A percentile compares a stretch with the other conserved stretches of the same genome.
phyloP scores from a whole-genome alignment of 2,329 filamentous ascomycete species.

The Claviceps paspali region DNA sequence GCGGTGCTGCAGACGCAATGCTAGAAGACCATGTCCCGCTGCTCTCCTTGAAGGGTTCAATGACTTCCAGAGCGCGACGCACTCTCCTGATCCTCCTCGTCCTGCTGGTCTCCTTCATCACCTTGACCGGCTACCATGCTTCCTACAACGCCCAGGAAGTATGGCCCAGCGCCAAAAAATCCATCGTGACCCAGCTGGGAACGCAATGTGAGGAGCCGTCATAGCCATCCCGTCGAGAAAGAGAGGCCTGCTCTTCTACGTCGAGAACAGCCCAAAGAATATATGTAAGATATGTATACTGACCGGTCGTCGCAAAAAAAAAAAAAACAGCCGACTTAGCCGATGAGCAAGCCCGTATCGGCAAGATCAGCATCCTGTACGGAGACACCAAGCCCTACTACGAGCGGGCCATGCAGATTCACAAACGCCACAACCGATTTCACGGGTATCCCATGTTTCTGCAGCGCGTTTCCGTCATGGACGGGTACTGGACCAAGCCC shows the following conservation, averaged over 20 bases:
- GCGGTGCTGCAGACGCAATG: not conserved
- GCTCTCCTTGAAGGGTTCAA: slow-evolving; percentile 1
- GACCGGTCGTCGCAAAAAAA: not conserved
- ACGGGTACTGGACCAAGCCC: slow-evolving; percentile 23
- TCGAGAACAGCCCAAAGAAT: no score
- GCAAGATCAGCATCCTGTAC: slow-evolving; percentile 5
- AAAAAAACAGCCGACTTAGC: not conserved
- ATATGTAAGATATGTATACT: no score
- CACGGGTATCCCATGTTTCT: slow-evolving; percentile 20
- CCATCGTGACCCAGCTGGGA: not conserved
- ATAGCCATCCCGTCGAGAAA: no score
- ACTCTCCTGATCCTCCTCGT: not conserved
- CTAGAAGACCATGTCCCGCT: not conserved
- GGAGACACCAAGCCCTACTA: slow-evolving; percentile 1
- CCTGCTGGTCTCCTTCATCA: not conserved
- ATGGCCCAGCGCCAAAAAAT: not conserved
- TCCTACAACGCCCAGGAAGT: not conserved
- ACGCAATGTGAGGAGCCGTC: no score
- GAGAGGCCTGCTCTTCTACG: not conserved
- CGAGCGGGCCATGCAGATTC: slow-evolving; percentile 17
- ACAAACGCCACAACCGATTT: slow-evolving; percentile 19
- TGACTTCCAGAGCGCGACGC: not conserved
- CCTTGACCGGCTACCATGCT: not conserved
- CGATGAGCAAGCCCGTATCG: slow-evolving; percentile 5
- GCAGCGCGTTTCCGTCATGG: slow-evolving; percentile 14